These are phyloP conservation scores for Isabelozyma rhagii DNA, from an alignment of 805 yeast genomes.

Conservation along the genomic window DNA sequence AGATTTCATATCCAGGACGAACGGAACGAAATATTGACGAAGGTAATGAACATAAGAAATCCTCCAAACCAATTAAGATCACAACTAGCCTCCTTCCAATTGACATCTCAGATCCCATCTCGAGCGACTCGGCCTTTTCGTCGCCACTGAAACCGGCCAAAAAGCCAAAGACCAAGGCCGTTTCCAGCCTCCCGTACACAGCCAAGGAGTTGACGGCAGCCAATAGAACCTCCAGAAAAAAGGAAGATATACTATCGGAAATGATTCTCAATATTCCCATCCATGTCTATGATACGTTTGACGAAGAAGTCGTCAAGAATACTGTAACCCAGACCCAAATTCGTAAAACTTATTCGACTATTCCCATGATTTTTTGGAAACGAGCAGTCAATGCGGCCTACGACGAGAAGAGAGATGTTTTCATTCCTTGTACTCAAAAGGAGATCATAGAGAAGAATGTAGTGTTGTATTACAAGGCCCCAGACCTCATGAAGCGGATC, in stretches of 20 bases:
- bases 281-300: conserved; percentile 18
- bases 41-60: too few relatives aligned
- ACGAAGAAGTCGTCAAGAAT: conserved; percentile 14
- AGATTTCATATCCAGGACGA: too few relatives aligned
- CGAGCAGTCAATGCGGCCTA: conserved; percentile 49
- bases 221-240: conserved; percentile 37
- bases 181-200: conserved; percentile 10
- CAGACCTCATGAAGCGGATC: conserved; percentile 33
- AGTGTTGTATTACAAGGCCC: conserved; percentile 46
- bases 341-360: conserved; percentile 10
- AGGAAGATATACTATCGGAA: conserved; percentile 48
- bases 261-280: conserved; percentile 46
- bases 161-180: neutral
- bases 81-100: neutral
- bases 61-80: neutral
- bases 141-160: conserved; percentile 4
- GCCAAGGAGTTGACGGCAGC: conserved; percentile 31
- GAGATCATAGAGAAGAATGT: conserved; percentile 42
- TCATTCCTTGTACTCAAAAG: conserved; percentile 48
- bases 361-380: conserved; percentile 52
- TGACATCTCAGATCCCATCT: conserved; percentile 8
- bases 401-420: conserved; percentile 46
- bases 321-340: conserved; percentile 19
- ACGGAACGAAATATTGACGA: too few relatives aligned
- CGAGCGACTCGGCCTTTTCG: conserved; percentile 7